Base-by-base conservation (phyloP, 2,329 filamentous ascomycete genomes). In the Sarocladiaceae sp. region DNA sequence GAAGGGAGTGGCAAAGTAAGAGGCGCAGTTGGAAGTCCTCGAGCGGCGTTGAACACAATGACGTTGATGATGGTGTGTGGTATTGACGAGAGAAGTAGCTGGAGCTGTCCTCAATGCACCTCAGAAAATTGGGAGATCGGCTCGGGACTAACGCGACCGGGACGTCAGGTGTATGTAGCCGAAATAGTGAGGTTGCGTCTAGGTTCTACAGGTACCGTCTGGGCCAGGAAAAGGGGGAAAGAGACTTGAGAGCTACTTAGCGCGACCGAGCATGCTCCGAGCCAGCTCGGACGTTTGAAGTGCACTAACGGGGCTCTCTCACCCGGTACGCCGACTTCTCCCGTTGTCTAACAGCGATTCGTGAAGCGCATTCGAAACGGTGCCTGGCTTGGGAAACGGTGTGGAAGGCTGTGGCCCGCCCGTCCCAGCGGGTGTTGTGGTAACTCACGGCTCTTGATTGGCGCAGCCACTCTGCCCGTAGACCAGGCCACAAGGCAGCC, bases 71-170 rank as follows among this genome's bases (percentile, higher is more conserved):
- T 42, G 37, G 23, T 42, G n/a, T n/a, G 37, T 42, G 37, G 37
- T 42, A n/a, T 42, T 22, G 37, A 42, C 37, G 23, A 17, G 37
- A 42, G 37, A 42, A 42, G 37, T 7, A 17, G 15, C 4, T 22
- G 37, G 23, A 42, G 37, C 37, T 42, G 37, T 42, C 18, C 22
- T 25, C 7, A 25, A 18, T 28, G 22, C 18, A 46, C 17, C 12
- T 28, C 22, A 26, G 25, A 46, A 46, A 46, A 46, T 25, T 29
- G 40, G 40, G 40, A 46, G 40, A 46, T 46, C 40, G 26, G 40
- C 40, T 46, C 40, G 40, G 25, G 6, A 46, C 40, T 46, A 46
- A 46, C 40, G 22, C 22, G 22, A 7, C 18, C 3, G 40, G 40
- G 40, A 46, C n/a, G n/a, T n/a, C n/a, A 46, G 40, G 40, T 22